phyloP scores from a whole-genome alignment of 164 flowering plant genomes.

The Annona cherimola region DNA sequence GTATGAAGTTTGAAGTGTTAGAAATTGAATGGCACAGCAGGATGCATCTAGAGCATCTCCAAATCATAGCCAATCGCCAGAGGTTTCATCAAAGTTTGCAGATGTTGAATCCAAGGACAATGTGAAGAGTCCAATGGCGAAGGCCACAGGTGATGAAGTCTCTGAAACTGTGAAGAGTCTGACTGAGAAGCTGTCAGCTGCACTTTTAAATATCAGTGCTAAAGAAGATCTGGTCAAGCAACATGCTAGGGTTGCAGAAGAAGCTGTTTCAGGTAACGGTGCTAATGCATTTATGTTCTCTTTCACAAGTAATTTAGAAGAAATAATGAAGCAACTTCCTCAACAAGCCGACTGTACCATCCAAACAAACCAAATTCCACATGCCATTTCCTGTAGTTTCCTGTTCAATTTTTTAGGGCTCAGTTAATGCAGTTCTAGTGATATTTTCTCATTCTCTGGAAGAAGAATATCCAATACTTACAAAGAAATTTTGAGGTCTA shows the following conservation, averaged over 20 bases:
- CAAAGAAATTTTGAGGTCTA: no score
- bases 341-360: no score
- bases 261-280: constrained; percentile 52
- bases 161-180: constrained; percentile 41
- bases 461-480: no score
- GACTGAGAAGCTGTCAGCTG: constrained; percentile 71
- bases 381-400: no score
- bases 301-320: neutral
- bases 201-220: constrained; percentile 62
- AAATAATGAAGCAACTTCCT: no score
- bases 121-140: constrained; percentile 37
- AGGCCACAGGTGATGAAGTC: constrained; percentile 36
- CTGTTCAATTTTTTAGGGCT: no score
- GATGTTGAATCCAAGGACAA: constrained; percentile 40
- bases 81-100: constrained; percentile 50
- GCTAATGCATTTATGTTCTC: no score
- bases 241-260: constrained; percentile 69
- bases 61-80: constrained; percentile 59
- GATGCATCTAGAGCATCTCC: constrained; percentile 42
- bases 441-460: no score
- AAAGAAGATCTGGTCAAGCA: constrained; percentile 66
- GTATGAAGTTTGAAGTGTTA: neutral
- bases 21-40: constrained; percentile 11
- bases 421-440: no score
- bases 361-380: no score